Conservation (phyloP, 2,329 filamentous ascomycete genomes). For the Fusarium bulbicola region DNA sequence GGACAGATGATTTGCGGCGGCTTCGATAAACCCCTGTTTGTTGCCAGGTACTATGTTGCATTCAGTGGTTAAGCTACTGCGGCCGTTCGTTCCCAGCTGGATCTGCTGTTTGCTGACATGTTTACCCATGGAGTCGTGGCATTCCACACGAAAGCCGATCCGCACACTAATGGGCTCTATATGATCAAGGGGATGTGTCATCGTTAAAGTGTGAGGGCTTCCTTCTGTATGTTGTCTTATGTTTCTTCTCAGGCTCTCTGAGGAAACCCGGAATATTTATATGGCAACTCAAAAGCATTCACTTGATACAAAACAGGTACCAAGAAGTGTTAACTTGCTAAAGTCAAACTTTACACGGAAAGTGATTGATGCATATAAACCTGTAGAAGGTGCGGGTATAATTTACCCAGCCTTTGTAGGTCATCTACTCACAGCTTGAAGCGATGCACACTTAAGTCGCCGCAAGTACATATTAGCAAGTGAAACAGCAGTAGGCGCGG, state of each 20-base stretch:
- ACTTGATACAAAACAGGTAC: neutral
- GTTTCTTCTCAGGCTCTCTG: neutral
- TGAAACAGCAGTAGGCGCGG: neutral
- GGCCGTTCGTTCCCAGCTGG: neutral
- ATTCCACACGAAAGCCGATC: neutral
- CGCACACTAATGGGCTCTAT: neutral
- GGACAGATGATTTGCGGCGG: neutral
- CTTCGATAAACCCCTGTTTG: neutral
- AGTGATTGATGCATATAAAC: too few relatives aligned
- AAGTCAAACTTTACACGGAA: neutral
- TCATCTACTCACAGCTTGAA: neutral
- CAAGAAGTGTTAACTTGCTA: neutral
- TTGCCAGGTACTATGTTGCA: neutral
- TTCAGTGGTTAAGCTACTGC: neutral
- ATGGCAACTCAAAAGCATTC: neutral
- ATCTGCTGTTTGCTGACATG: neutral
- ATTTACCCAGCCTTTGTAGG: neutral
- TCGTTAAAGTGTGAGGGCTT: neutral
- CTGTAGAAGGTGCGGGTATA: too few relatives aligned
- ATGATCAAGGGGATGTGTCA: fast-evolving
- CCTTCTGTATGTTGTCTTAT: neutral
- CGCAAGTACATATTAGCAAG: neutral
- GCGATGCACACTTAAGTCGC: neutral
- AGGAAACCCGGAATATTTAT: neutral
- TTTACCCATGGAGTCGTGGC: fast-evolving